Percentiles rank a stretch among this genome's conserved stretches.
Conservation (phyloP, 2,329 filamentous ascomycete species). For the Ophiostoma novo-ulmi region DNA sequence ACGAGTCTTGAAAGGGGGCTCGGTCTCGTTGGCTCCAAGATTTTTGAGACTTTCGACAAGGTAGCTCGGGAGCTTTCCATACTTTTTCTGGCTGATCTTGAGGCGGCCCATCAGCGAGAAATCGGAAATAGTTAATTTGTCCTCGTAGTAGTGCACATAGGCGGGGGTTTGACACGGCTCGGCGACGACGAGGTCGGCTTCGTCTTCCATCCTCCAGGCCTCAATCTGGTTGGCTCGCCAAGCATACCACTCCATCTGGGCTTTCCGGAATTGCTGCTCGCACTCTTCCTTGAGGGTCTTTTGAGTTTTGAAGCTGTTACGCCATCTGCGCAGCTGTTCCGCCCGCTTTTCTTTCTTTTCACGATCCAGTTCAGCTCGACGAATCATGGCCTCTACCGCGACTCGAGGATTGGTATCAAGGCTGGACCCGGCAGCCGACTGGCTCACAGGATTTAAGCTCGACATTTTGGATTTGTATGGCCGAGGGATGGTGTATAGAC, state of each 20-base stretch:
- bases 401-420: too few relatives aligned
- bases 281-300: neutral
- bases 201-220: neutral
- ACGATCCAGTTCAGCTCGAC: too few relatives aligned
- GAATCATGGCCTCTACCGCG: too few relatives aligned
- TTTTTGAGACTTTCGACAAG: neutral
- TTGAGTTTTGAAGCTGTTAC: neutral
- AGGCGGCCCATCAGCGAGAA: neutral
- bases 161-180: too few relatives aligned
- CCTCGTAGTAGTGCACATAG: neutral
- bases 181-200: neutral
- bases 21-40: neutral
- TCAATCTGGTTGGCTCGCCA: neutral
- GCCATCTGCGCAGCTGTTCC: neutral
- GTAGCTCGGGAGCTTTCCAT: neutral
- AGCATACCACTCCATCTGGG: neutral
- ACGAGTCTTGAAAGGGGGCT: neutral
- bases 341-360: too few relatives aligned
- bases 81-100: neutral
- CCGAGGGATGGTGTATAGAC: neutral
- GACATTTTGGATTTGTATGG: too few relatives aligned
- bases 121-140: neutral
- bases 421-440: too few relatives aligned
- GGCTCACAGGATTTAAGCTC: too few relatives aligned
- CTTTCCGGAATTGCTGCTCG: neutral